Base-by-base conservation (phyloP, 2,329 filamentous ascomycete species). In the Trichoderma koningii region DNA sequence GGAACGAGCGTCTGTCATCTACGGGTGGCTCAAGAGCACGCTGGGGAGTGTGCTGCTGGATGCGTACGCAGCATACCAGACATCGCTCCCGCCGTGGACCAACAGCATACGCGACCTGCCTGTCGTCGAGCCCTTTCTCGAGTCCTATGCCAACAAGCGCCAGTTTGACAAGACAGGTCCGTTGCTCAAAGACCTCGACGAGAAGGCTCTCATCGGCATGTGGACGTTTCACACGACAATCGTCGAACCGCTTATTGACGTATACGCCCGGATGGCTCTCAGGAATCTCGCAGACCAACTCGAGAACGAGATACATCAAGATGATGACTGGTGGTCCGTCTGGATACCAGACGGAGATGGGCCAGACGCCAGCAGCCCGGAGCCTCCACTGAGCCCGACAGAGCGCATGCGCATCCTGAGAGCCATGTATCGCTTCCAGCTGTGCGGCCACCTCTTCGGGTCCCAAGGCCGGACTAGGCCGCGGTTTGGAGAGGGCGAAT, bases 391-490 rank as follows among this genome's bases (percentile, higher is more conserved):
- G 19, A 67, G 63, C 45, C 28, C 17, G 19, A 66, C 38, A 2
- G 67, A 69, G 47, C 19, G 52, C 15, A 5, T 12, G 6, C 59
- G 66, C 7, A 48, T 68, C 14, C 14, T 50, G 17, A 56, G 67
- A 23, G 67, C 23, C 10, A 21, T 68, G 5, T 68, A 68, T 41
- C 67, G 62, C 15, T 69, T 67, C 42, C 59, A 69, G 4, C n/a
- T 68, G 14, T 55, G 44, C 38, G 66, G 67, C 57, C 65, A 66
- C 19, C 42, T 68, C 38, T 55, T 66, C 26, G 47, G 51, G n/a
- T 26, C 26, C 19, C 23, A 64, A 38, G 19, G 30, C 42, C 5
- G 47, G 30, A 23, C 45, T 41, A 42, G n/a, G 2, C 55, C 47
- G n/a, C 15, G 23, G 14, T 28, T 15, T 17, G 14, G 14, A 17